Evolutionary conservation across 345 rosid genomes (phyloP), one percentile per base, ranked within the genome.

Genomic region (Rhodomyrtus tomentosa): DNA sequence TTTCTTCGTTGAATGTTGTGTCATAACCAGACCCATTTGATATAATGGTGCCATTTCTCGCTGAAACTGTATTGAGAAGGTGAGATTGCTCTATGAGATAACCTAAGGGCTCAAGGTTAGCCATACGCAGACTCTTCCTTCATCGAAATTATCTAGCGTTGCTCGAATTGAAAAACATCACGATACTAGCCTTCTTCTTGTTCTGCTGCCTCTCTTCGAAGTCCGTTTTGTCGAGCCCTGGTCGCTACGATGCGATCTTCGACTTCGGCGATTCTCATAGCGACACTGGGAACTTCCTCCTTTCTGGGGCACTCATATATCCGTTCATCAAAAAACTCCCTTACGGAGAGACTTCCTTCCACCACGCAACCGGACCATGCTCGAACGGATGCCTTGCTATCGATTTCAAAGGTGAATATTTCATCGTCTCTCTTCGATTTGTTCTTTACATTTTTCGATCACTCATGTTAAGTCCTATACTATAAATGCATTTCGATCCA

Each of bases 331-430:
- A 86, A 42, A 88, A 11, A 1, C 92, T 74, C 29, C 96, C 93
- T 1, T 91, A 92, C 6, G 94, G 93, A 0, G 59, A 88, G 88
- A 93, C 93, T 55, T 94, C 89, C 87, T 94, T 94, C 36, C 83
- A 84, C 40, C 93, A 38, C 24, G 55, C 94, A 49, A 92, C 94
- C 2, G 92, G 93, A 5, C 87, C 36, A 58, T 58, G 36, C 36
- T 58, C 72, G 1, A 8, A 58, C 2, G 10, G 36, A 27, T 36
- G 20, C 36, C 72, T 58, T 36, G 5, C 27, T 58, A 7, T 58
- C 13, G 72, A 58, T 27, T 58, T 58, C 72, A 95, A n/a, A n/a
- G n/a, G n/a, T 80, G 92, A 91, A 84, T 90, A 92, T 12, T 89
- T 5, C 3, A n/a, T n/a, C 7, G 36, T 58, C 18, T n/a, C 36